Conservation (phyloP, 371 early-diverging fungal genomes). For the Mucor sp. region DNA sequence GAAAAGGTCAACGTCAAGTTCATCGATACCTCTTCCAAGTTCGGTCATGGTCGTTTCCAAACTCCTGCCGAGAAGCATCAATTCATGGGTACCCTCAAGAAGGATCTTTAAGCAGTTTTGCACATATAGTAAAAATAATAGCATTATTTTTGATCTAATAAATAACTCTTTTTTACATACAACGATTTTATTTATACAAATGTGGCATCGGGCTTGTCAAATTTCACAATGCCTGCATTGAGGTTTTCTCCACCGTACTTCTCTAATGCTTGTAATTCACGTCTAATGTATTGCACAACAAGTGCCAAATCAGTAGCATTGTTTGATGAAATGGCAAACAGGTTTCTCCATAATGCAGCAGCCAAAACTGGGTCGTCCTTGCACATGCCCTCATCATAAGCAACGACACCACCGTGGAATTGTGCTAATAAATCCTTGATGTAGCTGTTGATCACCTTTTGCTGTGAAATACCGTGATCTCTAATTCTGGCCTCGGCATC, state of each 20-base stretch:
- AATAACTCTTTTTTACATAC: background rate
- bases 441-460: slow-evolving; percentile 71
- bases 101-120: slow-evolving; percentile 66
- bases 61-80: slow-evolving; percentile 98
- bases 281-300: slow-evolving; percentile 66
- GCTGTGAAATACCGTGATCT: slow-evolving; percentile 64
- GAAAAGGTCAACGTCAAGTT: slow-evolving; percentile 98
- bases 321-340: slow-evolving; percentile 64
- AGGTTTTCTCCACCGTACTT: slow-evolving; percentile 47
- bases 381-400: slow-evolving; percentile 94
- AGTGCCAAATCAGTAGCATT: slow-evolving; percentile 60
- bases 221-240: slow-evolving; percentile 45
- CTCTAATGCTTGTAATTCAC: slow-evolving; percentile 66
- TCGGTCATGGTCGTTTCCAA: slow-evolving; percentile 99
- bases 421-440: slow-evolving; percentile 81
- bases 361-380: slow-evolving; percentile 90
- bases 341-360: slow-evolving; percentile 90
- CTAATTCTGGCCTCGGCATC: slow-evolving; percentile 85
- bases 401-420: slow-evolving; percentile 89
- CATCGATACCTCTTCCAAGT: slow-evolving; percentile 99
- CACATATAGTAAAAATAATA: background rate
- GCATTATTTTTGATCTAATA: background rate
- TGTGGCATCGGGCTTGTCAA: slow-evolving; percentile 34
- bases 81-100: slow-evolving; percentile 96
- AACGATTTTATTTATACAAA: slow-evolving; percentile 16